Evolutionary conservation across 192 early-diverging fungal species (phyloP).

Genomic region (Rhizophlyctis rosea): DNA sequence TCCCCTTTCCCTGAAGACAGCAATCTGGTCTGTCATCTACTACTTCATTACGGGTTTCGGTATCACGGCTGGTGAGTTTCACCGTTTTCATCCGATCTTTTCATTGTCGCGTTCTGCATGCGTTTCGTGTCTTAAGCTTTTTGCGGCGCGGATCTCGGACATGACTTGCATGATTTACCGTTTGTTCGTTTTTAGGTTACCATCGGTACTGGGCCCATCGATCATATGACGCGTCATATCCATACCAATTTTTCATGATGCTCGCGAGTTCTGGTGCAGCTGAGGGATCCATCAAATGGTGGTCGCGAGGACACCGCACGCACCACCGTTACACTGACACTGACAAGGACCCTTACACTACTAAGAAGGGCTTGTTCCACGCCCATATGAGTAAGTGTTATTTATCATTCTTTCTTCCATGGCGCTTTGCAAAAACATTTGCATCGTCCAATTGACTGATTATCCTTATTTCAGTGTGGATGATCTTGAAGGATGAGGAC

Average conservation of each 20-base stretch:
- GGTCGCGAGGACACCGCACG: slow-evolving; percentile 47
- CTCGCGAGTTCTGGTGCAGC: slow-evolving; percentile 41
- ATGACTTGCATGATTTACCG: slow-evolving; percentile 1
- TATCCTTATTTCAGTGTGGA: too few relatives aligned
- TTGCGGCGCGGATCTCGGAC: too few relatives aligned
- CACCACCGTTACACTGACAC: slow-evolving; percentile 59
- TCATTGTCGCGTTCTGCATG: neutral
- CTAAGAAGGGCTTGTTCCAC: slow-evolving; percentile 46
- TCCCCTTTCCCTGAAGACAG: slow-evolving; percentile 62
- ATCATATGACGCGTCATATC: slow-evolving; percentile 42
- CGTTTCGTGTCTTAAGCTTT: too few relatives aligned
- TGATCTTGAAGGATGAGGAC: too few relatives aligned
- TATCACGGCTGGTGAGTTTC: slow-evolving; percentile 64
- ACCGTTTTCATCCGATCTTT: neutral
- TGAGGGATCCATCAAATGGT: slow-evolving; percentile 55
- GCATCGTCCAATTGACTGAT: too few relatives aligned
- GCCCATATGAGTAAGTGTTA: slow-evolving; percentile 30
- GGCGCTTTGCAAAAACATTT: too few relatives aligned
- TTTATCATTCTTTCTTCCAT: neutral
- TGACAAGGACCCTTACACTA: slow-evolving; percentile 50
- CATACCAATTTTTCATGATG: slow-evolving; percentile 35
- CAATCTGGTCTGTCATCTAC: slow-evolving; percentile 66
- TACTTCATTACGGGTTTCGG: slow-evolving; percentile 78
- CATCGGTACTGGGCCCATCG: slow-evolving; percentile 56
- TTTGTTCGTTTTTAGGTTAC: slow-evolving; percentile 34